Evolutionary conservation across 2,329 filamentous ascomycete species (phyloP), one percentile per base, ranked within the genome.

Genomic region (Fusarium sp.): DNA sequence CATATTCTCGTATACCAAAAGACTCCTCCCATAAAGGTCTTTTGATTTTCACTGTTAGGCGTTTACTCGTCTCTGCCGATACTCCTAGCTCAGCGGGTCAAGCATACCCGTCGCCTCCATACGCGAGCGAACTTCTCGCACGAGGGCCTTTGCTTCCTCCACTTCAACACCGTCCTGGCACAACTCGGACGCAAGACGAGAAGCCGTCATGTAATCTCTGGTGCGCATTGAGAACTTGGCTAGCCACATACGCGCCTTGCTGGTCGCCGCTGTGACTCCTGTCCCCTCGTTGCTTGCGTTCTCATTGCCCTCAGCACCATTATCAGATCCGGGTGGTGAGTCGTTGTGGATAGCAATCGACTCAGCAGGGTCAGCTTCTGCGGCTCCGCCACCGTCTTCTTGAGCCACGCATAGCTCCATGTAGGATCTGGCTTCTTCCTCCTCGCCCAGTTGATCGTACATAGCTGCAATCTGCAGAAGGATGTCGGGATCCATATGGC

Each of bases 381-480:
- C 81, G 4, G 76, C 79, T 1, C 79, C 79, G 6, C 83, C 85
- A 1, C 94, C 94, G 44, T 94, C 92, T 77, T 99, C 96, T 75
- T 98, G 96, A 17, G 94, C 92, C 17, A 99, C 85, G 38, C 93
- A 96, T 59, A 98, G 86, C 78, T 98, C 95, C 96, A 99, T 98
- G 78, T 97, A 99, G 0, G 91, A 89, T 30, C 92, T 92, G 7
- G 94, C 92, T 75, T 97, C 92, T 3, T 91, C 89, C 70, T 89
- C 86, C 45, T 96, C 89, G 12, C 88, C 88, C 1, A 96, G 83
- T 45, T 89, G 86, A 77, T 98, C 94, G 76, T 97, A 97, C 80
- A 98, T 91, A 21, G 86, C 83, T 0, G 95, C 96, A 68, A 99
- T 97, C 73, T 97, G 92, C 65, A 96, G 87, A 7, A 99, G 83